Evolutionary conservation across 768 basidiomycete genomes (phyloP), one percentile per base, ranked within the genome.

Genomic region (Boletus coccyginus): DNA sequence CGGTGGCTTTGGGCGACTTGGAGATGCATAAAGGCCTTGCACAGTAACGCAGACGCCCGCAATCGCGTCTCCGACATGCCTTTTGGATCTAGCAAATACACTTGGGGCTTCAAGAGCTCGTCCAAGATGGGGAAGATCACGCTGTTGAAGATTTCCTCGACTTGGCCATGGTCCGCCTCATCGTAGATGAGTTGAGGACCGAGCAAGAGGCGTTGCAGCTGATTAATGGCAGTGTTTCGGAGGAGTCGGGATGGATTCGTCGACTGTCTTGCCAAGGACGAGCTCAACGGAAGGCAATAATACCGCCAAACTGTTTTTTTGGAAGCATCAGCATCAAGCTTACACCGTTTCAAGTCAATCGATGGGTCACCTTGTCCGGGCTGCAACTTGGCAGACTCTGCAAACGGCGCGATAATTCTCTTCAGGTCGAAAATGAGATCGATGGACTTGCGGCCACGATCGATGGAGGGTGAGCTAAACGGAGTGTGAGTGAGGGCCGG

Each of bases 11-110:
- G 86, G 13, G 88, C 81, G 41, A 93, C 78, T 60, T 94, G 88
- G 56, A 94, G 90, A 63, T 96, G 93, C 82, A 98, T 89, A 75
- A 99, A 98, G 12, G 86, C 84, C 75, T 97, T 97, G 81, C 94
- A 97, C 35, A 97, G 77, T 53, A 98, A 74, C n/a, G 89, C 91
- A 31, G 88, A 89, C 5, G 90, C 94, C 31, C 92, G 82, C 35
- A 98, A 70, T 5, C 96, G 83, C 9, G 92, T 95, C 74, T 98
- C 96, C 5, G 88, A 83, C 85, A 98, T 91, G 31, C 92, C 94
- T 60, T 82, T 78, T 0, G 91, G 88, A 68, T 97, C 95, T 24
- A 86, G 79, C 48, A 82, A 75, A 68, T 86, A 85, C 17, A 90
- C 83, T 57, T 94, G 87, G 0, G 91, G 87, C 64, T 90, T 92